Evolutionary conservation across 2,329 filamentous ascomycete species (phyloP).

Genomic region (Magnaporthiopsis rhizophila): DNA sequence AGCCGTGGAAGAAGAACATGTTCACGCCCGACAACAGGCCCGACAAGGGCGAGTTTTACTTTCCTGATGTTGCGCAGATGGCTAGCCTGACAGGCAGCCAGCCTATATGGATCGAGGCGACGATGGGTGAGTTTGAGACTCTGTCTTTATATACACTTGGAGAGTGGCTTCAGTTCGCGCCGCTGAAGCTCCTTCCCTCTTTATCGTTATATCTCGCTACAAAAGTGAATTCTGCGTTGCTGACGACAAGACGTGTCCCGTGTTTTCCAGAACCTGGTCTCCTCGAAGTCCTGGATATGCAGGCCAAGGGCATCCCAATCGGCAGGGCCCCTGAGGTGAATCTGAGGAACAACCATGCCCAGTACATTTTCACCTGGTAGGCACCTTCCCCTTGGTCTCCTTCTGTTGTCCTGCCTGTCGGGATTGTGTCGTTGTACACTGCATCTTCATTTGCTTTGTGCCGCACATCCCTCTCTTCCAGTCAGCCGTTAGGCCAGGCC

Average conservation of each 20-base stretch:
- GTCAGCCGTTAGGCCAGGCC: neutral
- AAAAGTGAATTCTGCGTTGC: neutral
- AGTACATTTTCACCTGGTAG: slow-evolving; percentile 99
- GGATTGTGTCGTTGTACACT: neutral
- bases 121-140: slow-evolving; percentile 59
- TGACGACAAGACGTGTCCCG: neutral
- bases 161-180: neutral
- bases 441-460: neutral
- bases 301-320: slow-evolving; percentile 78
- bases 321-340: slow-evolving; percentile 85
- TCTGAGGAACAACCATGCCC: slow-evolving; percentile 89
- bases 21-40: slow-evolving; percentile 91
- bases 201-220: slow-evolving; percentile 9
- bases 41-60: slow-evolving; percentile 81
- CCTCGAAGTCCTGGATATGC: slow-evolving; percentile 65
- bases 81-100: slow-evolving; percentile 73
- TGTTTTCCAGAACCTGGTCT: slow-evolving; percentile 63
- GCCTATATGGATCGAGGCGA: slow-evolving; percentile 91
- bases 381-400: slow-evolving; percentile 20
- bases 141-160: neutral
- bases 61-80: slow-evolving; percentile 91
- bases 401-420: neutral
- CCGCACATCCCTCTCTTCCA: neutral
- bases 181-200: slow-evolving; percentile 12
- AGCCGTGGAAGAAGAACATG: slow-evolving; percentile 96